phyloP scores from a whole-genome alignment of 495 filamentous ascomycete species.

The Neurospora sp. region DNA sequence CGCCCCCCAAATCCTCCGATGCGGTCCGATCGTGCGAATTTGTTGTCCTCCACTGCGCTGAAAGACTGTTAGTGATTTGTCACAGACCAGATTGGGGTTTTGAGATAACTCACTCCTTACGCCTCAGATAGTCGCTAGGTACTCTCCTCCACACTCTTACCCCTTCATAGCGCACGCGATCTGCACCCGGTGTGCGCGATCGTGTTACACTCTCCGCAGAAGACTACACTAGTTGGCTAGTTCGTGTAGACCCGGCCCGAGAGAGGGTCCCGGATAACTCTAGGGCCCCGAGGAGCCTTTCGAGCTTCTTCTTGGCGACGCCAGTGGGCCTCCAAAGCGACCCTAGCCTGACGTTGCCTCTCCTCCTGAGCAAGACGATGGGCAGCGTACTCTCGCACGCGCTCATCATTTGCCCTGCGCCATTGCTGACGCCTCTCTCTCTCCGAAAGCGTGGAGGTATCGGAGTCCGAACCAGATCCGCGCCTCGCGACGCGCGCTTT shows the following conservation, averaged over 20 bases:
- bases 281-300: neutral
- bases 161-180: neutral
- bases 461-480: neutral
- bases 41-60: neutral
- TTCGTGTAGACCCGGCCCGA: neutral
- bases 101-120: neutral
- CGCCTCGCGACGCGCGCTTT: neutral
- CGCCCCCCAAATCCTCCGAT: neutral
- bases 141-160: neutral
- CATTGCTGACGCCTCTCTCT: neutral
- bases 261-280: neutral
- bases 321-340: neutral
- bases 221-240: neutral
- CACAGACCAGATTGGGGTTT: neutral
- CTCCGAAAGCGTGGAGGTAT: neutral
- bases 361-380: neutral
- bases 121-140: neutral
- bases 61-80: neutral
- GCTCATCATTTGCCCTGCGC: neutral
- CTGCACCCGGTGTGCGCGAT: neutral
- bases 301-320: neutral
- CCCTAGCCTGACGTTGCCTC: neutral
- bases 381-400: neutral
- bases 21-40: neutral
- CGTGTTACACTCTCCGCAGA: neutral